Conservation (phyloP, 2,329 filamentous ascomycete species). For the Pseudonectria buxi region DNA sequence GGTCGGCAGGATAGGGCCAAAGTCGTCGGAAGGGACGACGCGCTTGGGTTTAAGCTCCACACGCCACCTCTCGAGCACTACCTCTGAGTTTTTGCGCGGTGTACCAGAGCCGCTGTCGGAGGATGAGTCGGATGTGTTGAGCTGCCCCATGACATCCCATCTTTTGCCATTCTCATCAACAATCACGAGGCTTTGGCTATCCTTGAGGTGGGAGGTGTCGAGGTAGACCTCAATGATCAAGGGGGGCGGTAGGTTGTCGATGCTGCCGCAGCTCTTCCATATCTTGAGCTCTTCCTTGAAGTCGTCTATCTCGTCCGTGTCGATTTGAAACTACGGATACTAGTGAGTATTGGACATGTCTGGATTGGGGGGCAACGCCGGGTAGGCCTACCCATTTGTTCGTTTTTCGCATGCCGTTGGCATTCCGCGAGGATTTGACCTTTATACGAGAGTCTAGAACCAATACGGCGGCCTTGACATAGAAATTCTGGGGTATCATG, state of each 20-base stretch:
- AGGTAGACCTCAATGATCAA: constrained; percentile 88
- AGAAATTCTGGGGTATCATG: constrained; percentile 64
- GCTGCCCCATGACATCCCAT: constrained; percentile 83
- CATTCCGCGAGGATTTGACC: constrained; percentile 45
- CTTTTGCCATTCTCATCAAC: constrained; percentile 84
- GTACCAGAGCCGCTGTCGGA: constrained; percentile 38
- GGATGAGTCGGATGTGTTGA: constrained; percentile 56
- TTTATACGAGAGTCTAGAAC: constrained; percentile 76
- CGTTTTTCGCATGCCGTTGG: constrained; percentile 47
- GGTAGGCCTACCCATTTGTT: constrained; percentile 74
- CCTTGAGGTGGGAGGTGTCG: constrained; percentile 69
- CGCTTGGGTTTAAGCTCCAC: constrained; percentile 61
- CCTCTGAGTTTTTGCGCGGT: constrained; percentile 53
- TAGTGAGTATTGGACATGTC: constrained; percentile 8
- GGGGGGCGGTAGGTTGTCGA: constrained; percentile 70
- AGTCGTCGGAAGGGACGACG: constrained; percentile 50
- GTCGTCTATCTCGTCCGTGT: constrained; percentile 86
- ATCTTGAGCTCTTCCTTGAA: constrained; percentile 72
- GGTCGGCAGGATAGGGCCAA: constrained; percentile 63
- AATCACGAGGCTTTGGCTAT: constrained; percentile 80
- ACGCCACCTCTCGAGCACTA: constrained; percentile 86
- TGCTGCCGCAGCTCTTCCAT: constrained; percentile 76
- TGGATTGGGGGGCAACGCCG: neutral
- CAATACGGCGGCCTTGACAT: constrained; percentile 77
- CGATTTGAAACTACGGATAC: constrained; percentile 73